Base-by-base conservation (phyloP, 768 basidiomycete genomes). In the Hypholoma fasciculare region DNA sequence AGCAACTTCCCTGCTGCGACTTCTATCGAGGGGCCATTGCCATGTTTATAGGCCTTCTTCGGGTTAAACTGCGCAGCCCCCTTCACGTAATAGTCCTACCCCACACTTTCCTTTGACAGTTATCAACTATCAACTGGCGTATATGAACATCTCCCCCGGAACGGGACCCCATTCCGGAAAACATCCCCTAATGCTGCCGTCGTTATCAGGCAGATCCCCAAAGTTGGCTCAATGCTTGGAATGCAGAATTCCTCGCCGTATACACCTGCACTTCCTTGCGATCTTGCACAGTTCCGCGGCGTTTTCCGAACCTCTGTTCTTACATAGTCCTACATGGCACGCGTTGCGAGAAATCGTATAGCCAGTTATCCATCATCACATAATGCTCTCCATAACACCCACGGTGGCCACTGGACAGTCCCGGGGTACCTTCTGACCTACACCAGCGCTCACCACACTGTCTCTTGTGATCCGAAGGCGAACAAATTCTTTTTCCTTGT, bases 31-130 rank as follows among this genome's bases (percentile, higher is more conserved):
- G 55, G 52, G 27, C 54, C 49, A 42, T 42, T 14, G 40, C 40
- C 40, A 42, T 42, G 40, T 16, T 34, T 49, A 54, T 48, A 37
- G 13, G 26, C 37, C 55, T 52, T 49, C 20, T 52, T 59, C 57
- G 44, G 61, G 65, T 46, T 60, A 65, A 50, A 68, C 66, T 66
- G 61, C 63, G 64, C 67, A 64, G 67, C 23, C 34, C 23, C 59
- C 49, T 50, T 36, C 59, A 39, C 49, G 50, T 36, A 37, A 54
- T 6, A 42, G 17, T 44, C 46, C 20, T 64, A 61, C 63, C 65
- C 61, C 63, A 59, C 65, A 66, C 44, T 44, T 56, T 51, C 49
- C 37, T 42, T 52, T 42, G 51, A 36, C 51, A 52, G 54, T 19
- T 46, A 55, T 46, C 43, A 38, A 20, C 47, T 42, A 30, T 23